Percentiles rank a stretch among this genome's conserved stretches.
These are phyloP conservation scores for Phytophthora cajani DNA, from an alignment of 352 stramenopile genomes.

Conservation along the genomic window DNA sequence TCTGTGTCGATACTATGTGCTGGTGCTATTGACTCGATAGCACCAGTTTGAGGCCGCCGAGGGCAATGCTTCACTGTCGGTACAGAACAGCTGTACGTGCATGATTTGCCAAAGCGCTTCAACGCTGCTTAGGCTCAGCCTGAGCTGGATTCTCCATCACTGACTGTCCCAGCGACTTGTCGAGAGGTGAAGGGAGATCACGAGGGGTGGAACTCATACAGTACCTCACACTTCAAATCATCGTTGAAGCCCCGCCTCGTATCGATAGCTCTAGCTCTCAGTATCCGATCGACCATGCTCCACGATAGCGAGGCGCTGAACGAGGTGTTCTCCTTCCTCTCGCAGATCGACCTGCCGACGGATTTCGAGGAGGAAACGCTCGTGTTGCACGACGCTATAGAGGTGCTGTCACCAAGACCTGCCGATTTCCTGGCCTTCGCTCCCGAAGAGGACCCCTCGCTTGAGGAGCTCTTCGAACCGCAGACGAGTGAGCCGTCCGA, in stretches of 20 bases:
- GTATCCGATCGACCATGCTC: constrained; percentile 1
- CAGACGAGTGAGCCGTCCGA: background rate
- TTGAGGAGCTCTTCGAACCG: background rate
- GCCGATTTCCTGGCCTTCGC: background rate
- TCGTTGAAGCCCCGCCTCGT: background rate
- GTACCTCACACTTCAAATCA: constrained; percentile 9
- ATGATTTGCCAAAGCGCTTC: background rate
- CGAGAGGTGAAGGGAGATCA: constrained; percentile 5
- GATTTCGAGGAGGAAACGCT: background rate
- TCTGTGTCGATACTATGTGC: background rate
- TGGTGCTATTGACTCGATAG: background rate
- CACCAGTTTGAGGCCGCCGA: background rate
- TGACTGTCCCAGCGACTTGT: constrained; percentile 9
- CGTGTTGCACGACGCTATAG: background rate
- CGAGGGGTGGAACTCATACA: background rate
- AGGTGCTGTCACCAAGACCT: background rate
- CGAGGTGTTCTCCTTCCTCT: constrained; percentile 23
- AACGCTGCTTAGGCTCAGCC: background rate
- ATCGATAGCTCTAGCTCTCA: too few relatives aligned
- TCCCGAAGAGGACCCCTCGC: background rate
- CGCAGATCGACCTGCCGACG: constrained; percentile 23
- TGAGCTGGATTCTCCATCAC: constrained; percentile 19
- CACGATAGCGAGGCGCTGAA: constrained; percentile 22
- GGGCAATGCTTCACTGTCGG: background rate
- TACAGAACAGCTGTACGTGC: background rate